These are phyloP conservation scores for Taxillus chinensis DNA, from an alignment of 164 flowering plant species.

Conservation along the genomic window DNA sequence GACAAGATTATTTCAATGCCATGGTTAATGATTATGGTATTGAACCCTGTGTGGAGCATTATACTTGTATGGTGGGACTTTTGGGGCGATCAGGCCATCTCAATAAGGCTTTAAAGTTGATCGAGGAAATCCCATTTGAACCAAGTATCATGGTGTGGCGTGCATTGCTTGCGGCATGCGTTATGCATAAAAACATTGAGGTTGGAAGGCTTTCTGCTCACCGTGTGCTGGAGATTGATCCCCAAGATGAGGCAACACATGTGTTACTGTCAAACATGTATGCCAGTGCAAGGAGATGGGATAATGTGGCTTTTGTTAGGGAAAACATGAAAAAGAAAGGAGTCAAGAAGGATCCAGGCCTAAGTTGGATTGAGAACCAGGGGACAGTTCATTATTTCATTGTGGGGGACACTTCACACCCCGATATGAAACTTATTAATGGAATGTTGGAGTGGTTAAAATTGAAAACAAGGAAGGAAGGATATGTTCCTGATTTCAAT, in stretches of 20 bases:
- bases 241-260: constrained; percentile 64
- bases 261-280: constrained; percentile 74
- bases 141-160: constrained; percentile 89
- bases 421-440: constrained; percentile 46
- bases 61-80: constrained; percentile 85
- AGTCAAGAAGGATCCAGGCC: constrained; percentile 79
- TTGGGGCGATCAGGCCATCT: constrained; percentile 63
- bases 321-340: constrained; percentile 69
- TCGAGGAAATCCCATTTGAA: constrained; percentile 56
- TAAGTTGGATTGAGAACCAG: constrained; percentile 81
- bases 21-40: constrained; percentile 53
- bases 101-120: constrained; percentile 52
- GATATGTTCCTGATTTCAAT: constrained; percentile 48
- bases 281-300: constrained; percentile 71
- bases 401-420: constrained; percentile 70
- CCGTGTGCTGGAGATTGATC: constrained; percentile 69
- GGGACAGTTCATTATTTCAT: constrained; percentile 58
- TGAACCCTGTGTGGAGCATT: constrained; percentile 78
- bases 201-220: constrained; percentile 54
- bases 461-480: constrained; percentile 38
- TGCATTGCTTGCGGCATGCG: constrained; percentile 81
- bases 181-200: constrained; percentile 59
- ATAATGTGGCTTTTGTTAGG: constrained; percentile 47
- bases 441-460: constrained; percentile 76
- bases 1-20: constrained; percentile 46